Conservation (phyloP, 306 rosid genomes). For the cucumber (Cucumis sativus) region Cucumber_9930_V3 NC_026657.2:24695501-24696000, state of each 20-base stretch:
- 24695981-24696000: conserved; percentile 39
- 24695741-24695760: conserved; percentile 54
- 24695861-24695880: conserved; percentile 7
- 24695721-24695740: conserved; percentile 70
- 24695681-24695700: conserved; percentile 2
- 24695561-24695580: background rate
- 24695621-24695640: conserved; percentile 11
- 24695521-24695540: conserved; percentile 34
- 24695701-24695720: conserved; percentile 11
- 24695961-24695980: conserved; percentile 68
- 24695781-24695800: background rate
- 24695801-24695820: background rate
- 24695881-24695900: conserved; percentile 72
- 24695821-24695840: background rate
- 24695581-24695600: conserved; percentile 9
- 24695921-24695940: conserved; percentile 47
- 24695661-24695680: conserved; percentile 15
- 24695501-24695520: conserved; percentile 46
- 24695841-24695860: background rate
- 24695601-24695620: conserved; percentile 13
- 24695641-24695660: conserved; percentile 9
- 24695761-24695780: conserved; percentile 32
- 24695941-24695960: conserved; percentile 42
- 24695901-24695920: conserved; percentile 51
- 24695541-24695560: conserved; percentile 35